These are phyloP conservation scores for Cryphonectria nitschkei DNA, from an alignment of 2,329 filamentous ascomycete genomes.

Conservation along the genomic window DNA sequence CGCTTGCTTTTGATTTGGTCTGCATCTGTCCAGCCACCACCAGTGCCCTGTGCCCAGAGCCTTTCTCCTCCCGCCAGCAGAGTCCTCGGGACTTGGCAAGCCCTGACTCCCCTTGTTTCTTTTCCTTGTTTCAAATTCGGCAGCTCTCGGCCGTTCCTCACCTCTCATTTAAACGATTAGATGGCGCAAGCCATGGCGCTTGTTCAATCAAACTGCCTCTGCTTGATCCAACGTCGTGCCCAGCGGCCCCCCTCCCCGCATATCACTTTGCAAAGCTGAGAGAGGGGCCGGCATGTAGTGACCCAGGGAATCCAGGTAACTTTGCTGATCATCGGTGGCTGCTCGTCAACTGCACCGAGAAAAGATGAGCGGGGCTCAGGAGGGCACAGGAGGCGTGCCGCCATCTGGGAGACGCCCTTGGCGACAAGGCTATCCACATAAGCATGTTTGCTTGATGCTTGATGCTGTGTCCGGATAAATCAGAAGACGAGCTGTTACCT, in stretches of 20 bases:
- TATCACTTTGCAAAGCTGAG: not conserved
- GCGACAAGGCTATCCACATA: not conserved
- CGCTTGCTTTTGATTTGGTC: constrained; percentile 41
- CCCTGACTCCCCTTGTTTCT: constrained; percentile 14
- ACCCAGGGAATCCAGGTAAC: not conserved
- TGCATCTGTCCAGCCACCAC: constrained; percentile 34
- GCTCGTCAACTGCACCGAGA: not conserved
- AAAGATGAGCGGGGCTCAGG: not conserved
- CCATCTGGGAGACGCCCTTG: not conserved
- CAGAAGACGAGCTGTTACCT: constrained; percentile 36
- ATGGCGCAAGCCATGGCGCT: constrained; percentile 13
- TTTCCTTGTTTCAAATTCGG: constrained; percentile 25
- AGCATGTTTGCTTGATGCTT: constrained; percentile 16
- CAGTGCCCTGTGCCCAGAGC: constrained; percentile 30
- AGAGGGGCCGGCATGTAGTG: not conserved
- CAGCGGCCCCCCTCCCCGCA: constrained; percentile 5
- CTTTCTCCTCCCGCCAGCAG: constrained; percentile 23
- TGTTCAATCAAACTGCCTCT: constrained; percentile 9
- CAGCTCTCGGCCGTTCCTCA: constrained; percentile 23
- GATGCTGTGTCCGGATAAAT: constrained; percentile 4
- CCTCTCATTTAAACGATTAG: constrained; percentile 15
- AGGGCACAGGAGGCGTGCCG: not conserved
- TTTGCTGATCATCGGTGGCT: not conserved
- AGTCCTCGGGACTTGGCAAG: constrained; percentile 24
- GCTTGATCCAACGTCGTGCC: constrained; percentile 4